Evolutionary conservation across 1,284 basidiomycete species (phyloP).

Genomic region (Pseudozyma sp.): DNA sequence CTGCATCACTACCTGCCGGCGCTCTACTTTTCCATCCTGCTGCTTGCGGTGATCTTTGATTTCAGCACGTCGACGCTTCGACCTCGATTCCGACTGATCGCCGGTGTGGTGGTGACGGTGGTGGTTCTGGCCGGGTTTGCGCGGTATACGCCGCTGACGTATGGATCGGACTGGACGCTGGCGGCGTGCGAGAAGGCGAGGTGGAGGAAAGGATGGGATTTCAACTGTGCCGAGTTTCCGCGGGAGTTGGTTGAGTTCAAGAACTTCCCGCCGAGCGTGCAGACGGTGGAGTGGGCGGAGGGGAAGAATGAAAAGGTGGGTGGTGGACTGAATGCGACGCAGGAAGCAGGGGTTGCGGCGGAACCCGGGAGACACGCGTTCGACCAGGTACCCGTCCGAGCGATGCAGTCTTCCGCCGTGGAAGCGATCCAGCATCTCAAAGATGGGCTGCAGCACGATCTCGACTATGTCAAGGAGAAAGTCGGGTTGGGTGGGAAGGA

Average conservation of each 20-base stretch:
- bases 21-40: slow-evolving; percentile 89
- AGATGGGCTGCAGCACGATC: slow-evolving; percentile 33
- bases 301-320: neutral
- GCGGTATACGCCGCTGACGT: slow-evolving; percentile 84
- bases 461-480: slow-evolving; percentile 31
- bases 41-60: slow-evolving; percentile 84
- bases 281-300: slow-evolving; percentile 32
- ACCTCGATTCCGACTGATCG: slow-evolving; percentile 81
- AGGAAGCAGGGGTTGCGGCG: slow-evolving; percentile 13
- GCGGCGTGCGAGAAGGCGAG: slow-evolving; percentile 80
- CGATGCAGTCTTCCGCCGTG: slow-evolving; percentile 30
- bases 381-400: slow-evolving; percentile 35
- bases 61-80: slow-evolving; percentile 81
- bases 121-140: slow-evolving; percentile 82
- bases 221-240: slow-evolving; percentile 77
- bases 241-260: slow-evolving; percentile 41
- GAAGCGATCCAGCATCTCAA: slow-evolving; percentile 29
- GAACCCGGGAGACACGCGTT: slow-evolving; percentile 52
- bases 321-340: slow-evolving; percentile 11
- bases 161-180: slow-evolving; percentile 89
- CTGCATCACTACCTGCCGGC: slow-evolving; percentile 97
- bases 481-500: slow-evolving; percentile 16
- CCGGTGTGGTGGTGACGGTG: slow-evolving; percentile 79
- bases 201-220: slow-evolving; percentile 95
- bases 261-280: slow-evolving; percentile 47